Conservation (phyloP, 2,329 filamentous ascomycete species). For the Lecanicillium sp. region DNA sequence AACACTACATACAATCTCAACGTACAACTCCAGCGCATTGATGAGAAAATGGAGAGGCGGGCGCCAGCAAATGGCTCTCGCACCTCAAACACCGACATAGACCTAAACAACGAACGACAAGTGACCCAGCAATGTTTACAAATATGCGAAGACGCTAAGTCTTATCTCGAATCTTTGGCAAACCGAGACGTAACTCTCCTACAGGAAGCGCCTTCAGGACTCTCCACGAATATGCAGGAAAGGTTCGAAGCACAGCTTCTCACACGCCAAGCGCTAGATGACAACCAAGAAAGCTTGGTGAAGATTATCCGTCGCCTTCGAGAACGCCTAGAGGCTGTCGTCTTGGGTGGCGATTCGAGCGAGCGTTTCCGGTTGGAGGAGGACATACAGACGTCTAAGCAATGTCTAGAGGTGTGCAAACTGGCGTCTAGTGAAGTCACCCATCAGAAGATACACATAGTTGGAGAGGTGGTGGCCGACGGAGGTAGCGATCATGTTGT, state of each 20-base stretch:
- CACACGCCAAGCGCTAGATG: slow-evolving; percentile 20
- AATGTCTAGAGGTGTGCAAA: slow-evolving; percentile 31
- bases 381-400: slow-evolving; percentile 25
- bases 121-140: slow-evolving; percentile 29
- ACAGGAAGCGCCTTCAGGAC: slow-evolving; percentile 5
- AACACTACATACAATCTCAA: slow-evolving; percentile 27
- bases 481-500: slow-evolving; percentile 30
- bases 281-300: slow-evolving; percentile 22
- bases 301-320: slow-evolving; percentile 23
- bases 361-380: slow-evolving; percentile 22
- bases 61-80: slow-evolving; percentile 12
- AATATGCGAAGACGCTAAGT: slow-evolving; percentile 28
- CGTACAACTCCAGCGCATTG: slow-evolving; percentile 24
- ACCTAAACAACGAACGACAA: slow-evolving; percentile 27
- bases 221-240: background rate
- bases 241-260: slow-evolving; percentile 25
- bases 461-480: slow-evolving; percentile 29
- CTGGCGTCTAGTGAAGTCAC: slow-evolving; percentile 21
- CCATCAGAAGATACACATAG: slow-evolving; percentile 22
- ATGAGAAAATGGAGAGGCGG: slow-evolving; percentile 21
- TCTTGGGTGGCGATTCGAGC: slow-evolving; percentile 13
- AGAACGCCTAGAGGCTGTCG: slow-evolving; percentile 20
- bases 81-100: slow-evolving; percentile 14
- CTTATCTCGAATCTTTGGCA: slow-evolving; percentile 24
- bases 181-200: slow-evolving; percentile 17